Evolutionary conservation across 169 alveolate species (phyloP).

Genomic region (Plasmodium gaboni): DNA sequence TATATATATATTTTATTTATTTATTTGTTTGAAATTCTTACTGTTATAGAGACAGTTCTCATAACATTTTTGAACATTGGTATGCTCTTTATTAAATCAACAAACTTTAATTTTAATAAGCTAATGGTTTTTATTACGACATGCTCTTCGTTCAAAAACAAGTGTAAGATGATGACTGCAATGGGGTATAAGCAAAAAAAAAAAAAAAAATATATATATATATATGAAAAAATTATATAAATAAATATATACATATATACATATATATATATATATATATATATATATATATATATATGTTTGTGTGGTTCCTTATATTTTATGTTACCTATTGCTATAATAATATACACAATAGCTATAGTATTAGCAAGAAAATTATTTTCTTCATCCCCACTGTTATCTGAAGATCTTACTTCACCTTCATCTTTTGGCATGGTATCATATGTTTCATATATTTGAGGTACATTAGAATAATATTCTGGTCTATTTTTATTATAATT

Average conservation of each 20-base stretch:
- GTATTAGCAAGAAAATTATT: slow-evolving; percentile 32
- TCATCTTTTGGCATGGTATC: slow-evolving; percentile 47
- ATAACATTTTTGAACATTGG: slow-evolving; percentile 41
- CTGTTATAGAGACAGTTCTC: slow-evolving; percentile 48
- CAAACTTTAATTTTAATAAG: slow-evolving; percentile 39
- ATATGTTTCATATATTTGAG: slow-evolving; percentile 72
- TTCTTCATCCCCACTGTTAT: slow-evolving; percentile 4
- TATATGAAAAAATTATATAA: not conserved
- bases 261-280: not conserved
- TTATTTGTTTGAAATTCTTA: not conserved
- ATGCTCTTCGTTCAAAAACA: slow-evolving; percentile 63
- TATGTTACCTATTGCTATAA: slow-evolving; percentile 51
- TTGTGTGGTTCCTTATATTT: not conserved
- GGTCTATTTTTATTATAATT: slow-evolving; percentile 14
- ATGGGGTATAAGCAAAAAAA: not conserved
- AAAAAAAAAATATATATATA: slow-evolving; percentile 1
- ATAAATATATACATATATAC: not conserved
- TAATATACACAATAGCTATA: slow-evolving; percentile 52
- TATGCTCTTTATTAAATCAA: slow-evolving; percentile 33
- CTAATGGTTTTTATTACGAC: slow-evolving; percentile 53
- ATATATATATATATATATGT: not conserved
- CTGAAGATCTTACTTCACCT: slow-evolving; percentile 2
- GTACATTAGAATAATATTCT: slow-evolving; percentile 18
- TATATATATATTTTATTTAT: not conserved
- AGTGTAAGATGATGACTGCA: slow-evolving; percentile 48